Percentiles rank a stretch among this genome's conserved stretches.
Conservation (phyloP, 2,329 filamentous ascomycete species). For the Diaporthe sp. region DNA sequence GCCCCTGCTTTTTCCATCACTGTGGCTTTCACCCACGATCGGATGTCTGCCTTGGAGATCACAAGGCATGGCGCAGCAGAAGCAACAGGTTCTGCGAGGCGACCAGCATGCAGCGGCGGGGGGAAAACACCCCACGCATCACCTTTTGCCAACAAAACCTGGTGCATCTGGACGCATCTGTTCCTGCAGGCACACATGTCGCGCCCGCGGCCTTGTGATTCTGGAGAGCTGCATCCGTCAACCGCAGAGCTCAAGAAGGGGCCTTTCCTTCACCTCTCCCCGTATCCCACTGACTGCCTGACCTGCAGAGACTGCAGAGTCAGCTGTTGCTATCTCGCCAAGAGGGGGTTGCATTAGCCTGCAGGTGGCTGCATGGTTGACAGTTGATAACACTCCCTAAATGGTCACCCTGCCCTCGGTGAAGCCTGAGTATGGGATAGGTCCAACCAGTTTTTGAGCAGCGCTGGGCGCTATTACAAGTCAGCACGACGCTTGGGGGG, state of each 20-base stretch:
- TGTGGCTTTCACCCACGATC: slow-evolving; percentile 12
- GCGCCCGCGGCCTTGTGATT: neutral
- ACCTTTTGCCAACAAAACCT: slow-evolving; percentile 2
- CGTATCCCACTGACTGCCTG: neutral
- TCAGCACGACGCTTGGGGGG: neutral
- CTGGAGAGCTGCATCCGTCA: neutral
- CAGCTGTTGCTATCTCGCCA: slow-evolving; percentile 33
- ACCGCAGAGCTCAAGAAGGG: neutral
- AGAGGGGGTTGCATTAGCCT: slow-evolving; percentile 23
- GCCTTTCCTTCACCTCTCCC: neutral
- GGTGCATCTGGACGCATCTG: slow-evolving; percentile 12
- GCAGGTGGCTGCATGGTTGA: slow-evolving; percentile 31
- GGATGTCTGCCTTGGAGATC: neutral
- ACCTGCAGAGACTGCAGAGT: slow-evolving; percentile 1
- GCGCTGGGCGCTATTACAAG: slow-evolving; percentile 6
- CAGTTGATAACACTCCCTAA: slow-evolving; percentile 25
- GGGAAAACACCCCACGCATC: neutral
- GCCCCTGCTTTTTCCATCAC: neutral
- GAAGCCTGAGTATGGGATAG: neutral
- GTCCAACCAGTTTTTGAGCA: neutral
- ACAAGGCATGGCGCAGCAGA: neutral
- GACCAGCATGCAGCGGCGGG: neutral
- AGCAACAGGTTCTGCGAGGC: neutral
- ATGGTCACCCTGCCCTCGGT: slow-evolving; percentile 8
- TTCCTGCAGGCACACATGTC: slow-evolving; percentile 25